These are phyloP conservation scores for Tephrocybe rancida DNA, from an alignment of 768 basidiomycete species.

Conservation along the genomic window DNA sequence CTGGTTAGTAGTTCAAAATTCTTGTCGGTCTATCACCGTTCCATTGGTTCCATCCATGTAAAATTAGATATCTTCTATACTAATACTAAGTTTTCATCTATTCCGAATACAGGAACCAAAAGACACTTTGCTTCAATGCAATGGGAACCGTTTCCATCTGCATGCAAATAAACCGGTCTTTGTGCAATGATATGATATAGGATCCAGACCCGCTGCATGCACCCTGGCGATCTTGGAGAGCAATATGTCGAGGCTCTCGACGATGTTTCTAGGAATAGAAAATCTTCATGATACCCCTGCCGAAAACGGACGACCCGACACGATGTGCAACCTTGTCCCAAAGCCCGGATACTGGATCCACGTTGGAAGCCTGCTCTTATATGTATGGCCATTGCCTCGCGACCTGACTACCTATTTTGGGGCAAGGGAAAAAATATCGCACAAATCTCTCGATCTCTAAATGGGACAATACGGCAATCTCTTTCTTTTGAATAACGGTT, in stretches of 20 bases:
- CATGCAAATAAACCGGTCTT: constrained; percentile 5
- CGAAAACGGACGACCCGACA: constrained; percentile 59
- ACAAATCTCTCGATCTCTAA: constrained; percentile 24
- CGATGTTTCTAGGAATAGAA: too few relatives aligned
- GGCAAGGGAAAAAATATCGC: constrained; percentile 26
- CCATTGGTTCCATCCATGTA: constrained; percentile 18
- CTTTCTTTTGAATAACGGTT: constrained; percentile 16
- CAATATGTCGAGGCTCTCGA: too few relatives aligned
- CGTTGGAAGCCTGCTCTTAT: constrained; percentile 52
- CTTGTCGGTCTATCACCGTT: constrained; percentile 8
- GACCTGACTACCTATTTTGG: constrained; percentile 52
- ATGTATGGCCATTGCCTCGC: constrained; percentile 48
- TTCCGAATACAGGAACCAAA: constrained; percentile 13
- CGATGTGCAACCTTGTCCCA: constrained; percentile 62
- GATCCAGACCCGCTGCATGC: too few relatives aligned
- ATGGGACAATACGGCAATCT: constrained; percentile 17
- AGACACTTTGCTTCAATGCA: constrained; percentile 9
- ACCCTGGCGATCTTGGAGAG: too few relatives aligned
- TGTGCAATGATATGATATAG: constrained; percentile 1
- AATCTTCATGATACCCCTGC: constrained; percentile 58
- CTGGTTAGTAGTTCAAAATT: constrained; percentile 11
- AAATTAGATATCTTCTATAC: constrained; percentile 17
- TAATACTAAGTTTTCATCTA: constrained; percentile 17
- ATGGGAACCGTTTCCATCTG: constrained; percentile 4
- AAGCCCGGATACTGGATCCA: constrained; percentile 68